Percentiles rank a stretch among this genome's conserved stretches.
These are phyloP conservation scores for Fusarium veterinarium DNA, from an alignment of 2,329 filamentous ascomycete species.

Conservation along the genomic window DNA sequence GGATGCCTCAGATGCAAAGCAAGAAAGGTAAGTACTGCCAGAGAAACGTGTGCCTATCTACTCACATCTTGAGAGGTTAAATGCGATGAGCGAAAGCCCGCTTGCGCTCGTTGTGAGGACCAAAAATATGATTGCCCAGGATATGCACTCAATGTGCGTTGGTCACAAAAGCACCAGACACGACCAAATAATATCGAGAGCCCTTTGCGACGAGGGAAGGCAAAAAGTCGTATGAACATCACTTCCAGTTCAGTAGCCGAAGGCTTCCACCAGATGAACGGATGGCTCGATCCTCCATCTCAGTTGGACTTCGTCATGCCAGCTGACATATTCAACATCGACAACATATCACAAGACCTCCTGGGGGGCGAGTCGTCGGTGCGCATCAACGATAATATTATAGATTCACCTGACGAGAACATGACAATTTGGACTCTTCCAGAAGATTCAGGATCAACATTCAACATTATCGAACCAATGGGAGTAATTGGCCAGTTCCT, in stretches of 20 bases:
- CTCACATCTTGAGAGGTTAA: not conserved
- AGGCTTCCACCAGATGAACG: not conserved
- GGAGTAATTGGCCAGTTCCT: accelerated
- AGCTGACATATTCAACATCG: not conserved
- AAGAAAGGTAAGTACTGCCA: not conserved
- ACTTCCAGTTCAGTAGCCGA: not conserved
- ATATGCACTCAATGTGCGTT: slow-evolving; percentile 1
- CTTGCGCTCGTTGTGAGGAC: not conserved
- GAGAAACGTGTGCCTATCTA: accelerated
- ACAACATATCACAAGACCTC: not conserved
- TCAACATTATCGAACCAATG: not conserved
- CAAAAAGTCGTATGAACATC: not conserved
- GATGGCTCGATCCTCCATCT: not conserved
- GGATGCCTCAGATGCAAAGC: slow-evolving; percentile 1
- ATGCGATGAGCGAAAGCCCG: not conserved
- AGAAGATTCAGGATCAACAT: not conserved
- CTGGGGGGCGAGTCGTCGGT: not conserved
- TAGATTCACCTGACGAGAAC: not conserved
- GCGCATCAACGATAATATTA: not conserved
- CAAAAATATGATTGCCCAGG: not conserved
- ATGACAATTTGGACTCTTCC: not conserved
- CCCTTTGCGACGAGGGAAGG: not conserved
- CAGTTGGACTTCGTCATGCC: not conserved
- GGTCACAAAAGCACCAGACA: slow-evolving; percentile 5
- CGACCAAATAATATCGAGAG: not conserved